A percentile compares a stretch with the other conserved stretches of the same genome.
Evolutionary conservation across 2,329 filamentous ascomycete genomes (phyloP).

Genomic region (Stachybotrys echinatus): DNA sequence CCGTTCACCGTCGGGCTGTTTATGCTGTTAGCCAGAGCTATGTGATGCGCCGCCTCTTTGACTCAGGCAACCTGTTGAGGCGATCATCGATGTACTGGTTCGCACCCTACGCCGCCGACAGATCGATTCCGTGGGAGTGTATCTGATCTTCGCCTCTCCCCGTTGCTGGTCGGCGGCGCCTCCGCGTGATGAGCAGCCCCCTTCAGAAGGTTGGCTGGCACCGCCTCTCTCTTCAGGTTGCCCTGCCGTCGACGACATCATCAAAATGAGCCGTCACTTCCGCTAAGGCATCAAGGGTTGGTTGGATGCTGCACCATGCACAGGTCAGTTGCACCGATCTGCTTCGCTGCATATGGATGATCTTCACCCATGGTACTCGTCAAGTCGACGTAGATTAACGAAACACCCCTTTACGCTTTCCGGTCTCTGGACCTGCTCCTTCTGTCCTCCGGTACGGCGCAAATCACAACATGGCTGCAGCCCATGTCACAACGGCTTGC

Average conservation of each 20-base stretch:
- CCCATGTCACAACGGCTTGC: neutral
- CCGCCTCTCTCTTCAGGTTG: neutral
- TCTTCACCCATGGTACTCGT: no score
- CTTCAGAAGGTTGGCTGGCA: neutral
- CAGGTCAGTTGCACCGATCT: neutral
- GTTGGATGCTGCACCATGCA: neutral
- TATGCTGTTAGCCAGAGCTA: no score
- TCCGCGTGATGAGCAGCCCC: neutral
- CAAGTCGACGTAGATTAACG: no score
- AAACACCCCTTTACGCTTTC: no score
- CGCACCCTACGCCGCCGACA: no score
- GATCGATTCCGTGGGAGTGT: neutral
- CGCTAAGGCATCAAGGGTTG: neutral
- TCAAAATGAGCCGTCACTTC: neutral
- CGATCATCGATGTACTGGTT: no score
- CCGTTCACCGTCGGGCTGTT: no score
- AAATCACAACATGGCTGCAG: neutral
- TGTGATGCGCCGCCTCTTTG: no score
- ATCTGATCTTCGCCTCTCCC: neutral
- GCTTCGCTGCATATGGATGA: neutral
- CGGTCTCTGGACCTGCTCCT: neutral
- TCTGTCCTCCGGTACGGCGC: neutral
- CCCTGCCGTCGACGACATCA: neutral
- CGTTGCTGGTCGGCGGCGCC: neutral
- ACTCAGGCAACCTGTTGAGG: no score